Evolutionary conservation across 192 early-diverging fungal species (phyloP).

Genomic region (Chytriomyces hyalinus): DNA sequence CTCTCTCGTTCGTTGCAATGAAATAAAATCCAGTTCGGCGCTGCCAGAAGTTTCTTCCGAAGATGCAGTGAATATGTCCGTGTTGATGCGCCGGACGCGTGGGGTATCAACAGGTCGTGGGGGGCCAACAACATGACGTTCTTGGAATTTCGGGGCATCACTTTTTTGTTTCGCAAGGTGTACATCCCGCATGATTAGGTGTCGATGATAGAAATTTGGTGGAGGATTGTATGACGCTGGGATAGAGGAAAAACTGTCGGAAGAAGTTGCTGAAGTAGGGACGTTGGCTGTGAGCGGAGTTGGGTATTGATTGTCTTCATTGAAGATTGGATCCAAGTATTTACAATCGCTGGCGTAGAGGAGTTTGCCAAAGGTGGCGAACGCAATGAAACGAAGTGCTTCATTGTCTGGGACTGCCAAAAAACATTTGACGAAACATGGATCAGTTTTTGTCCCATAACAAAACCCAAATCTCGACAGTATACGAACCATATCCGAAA

Average conservation of each 20-base stretch:
- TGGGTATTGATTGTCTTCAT: neutral
- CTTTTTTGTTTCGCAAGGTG: conserved; percentile 30
- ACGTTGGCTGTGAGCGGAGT: neutral
- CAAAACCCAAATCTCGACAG: too few species aligned
- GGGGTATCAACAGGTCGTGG: conserved; percentile 55
- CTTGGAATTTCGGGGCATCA: neutral
- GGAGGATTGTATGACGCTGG: neutral
- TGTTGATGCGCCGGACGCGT: conserved; percentile 43
- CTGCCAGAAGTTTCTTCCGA: neutral
- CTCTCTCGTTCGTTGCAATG: conserved; percentile 31
- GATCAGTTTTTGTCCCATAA: too few species aligned
- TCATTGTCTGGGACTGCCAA: conserved; percentile 54
- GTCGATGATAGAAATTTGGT: conserved; percentile 60
- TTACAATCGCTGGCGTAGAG: conserved; percentile 53
- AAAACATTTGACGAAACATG: too few species aligned
- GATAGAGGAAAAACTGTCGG: too few species aligned
- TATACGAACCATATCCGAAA: conserved; percentile 46
- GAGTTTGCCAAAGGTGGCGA: conserved; percentile 49
- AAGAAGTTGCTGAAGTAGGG: neutral
- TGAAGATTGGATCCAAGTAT: conserved; percentile 38
- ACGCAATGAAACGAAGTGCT: conserved; percentile 52
- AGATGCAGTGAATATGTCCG: conserved; percentile 33
- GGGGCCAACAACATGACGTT: neutral
- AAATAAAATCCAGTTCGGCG: neutral
- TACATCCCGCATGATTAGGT: conserved; percentile 43